Evolutionary conservation across 2,329 filamentous ascomycete genomes (phyloP).

Genomic region (Venturia nashicola): DNA sequence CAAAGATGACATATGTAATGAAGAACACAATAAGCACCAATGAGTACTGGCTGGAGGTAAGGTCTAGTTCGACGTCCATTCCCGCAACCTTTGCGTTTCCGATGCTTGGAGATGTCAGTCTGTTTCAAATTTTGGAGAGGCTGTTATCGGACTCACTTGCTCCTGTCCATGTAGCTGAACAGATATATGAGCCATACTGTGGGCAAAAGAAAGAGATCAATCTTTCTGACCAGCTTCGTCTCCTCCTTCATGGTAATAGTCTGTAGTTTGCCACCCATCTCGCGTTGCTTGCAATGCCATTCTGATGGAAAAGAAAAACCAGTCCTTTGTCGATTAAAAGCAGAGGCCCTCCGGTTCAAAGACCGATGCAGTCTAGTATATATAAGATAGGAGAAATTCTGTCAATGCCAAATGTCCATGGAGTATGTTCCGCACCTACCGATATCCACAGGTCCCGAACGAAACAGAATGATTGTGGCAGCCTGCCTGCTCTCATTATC

Average conservation of each 20-base stretch:
- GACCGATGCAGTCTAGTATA: not conserved
- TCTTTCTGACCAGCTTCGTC: constrained; percentile 31
- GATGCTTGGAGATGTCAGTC: constrained; percentile 16
- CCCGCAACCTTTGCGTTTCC: constrained; percentile 10
- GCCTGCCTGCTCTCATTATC: not conserved
- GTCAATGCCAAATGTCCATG: not conserved
- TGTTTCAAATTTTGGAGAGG: not conserved
- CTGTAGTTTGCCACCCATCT: constrained; percentile 14
- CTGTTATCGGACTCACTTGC: constrained; percentile 14
- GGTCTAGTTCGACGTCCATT: constrained; percentile 13
- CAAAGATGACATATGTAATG: constrained; percentile 30
- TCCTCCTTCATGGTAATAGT: constrained; percentile 20
- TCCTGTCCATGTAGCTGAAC: constrained; percentile 34
- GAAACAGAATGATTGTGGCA: not conserved
- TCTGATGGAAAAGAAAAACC: not conserved
- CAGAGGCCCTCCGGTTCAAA: not conserved
- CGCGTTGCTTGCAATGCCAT: constrained; percentile 11
- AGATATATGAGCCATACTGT: constrained; percentile 39
- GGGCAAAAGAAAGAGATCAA: constrained; percentile 33
- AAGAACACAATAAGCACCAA: constrained; percentile 43
- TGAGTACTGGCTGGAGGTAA: constrained; percentile 38
- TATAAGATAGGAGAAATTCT: not conserved
- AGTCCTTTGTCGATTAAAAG: not conserved
- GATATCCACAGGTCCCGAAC: not conserved
- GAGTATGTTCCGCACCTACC: not conserved